A percentile compares a stretch with the other conserved stretches of the same genome.
phyloP scores from a whole-genome alignment of 2,329 filamentous ascomycete genomes.

The Harringtonia aguacate region DNA sequence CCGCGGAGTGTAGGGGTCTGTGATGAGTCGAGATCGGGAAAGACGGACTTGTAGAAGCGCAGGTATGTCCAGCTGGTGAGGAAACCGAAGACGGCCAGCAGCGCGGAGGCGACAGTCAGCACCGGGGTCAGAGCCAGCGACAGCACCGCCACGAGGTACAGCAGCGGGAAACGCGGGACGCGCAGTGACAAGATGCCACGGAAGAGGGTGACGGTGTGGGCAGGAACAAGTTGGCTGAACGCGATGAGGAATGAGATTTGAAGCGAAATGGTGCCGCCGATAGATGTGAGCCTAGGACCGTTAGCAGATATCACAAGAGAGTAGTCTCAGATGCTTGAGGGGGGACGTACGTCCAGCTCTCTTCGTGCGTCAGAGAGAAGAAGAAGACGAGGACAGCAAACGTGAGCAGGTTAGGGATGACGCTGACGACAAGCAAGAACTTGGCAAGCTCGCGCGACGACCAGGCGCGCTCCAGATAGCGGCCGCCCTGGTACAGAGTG shows the following conservation, averaged over 20 bases:
- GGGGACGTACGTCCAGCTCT: slow-evolving; percentile 57
- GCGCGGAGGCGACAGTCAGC: slow-evolving; percentile 60
- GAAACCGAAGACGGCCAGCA: slow-evolving; percentile 73
- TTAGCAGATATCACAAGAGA: neutral
- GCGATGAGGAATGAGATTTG: slow-evolving; percentile 92
- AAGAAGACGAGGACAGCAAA: slow-evolving; percentile 62
- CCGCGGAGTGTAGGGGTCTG: slow-evolving; percentile 60
- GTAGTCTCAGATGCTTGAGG: no score
- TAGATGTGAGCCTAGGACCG: slow-evolving; percentile 55
- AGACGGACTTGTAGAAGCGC: slow-evolving; percentile 79
- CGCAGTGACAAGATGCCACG: slow-evolving; percentile 80
- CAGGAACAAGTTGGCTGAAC: slow-evolving; percentile 94
- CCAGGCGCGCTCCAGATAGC: slow-evolving; percentile 95
- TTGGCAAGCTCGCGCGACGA: slow-evolving; percentile 85
- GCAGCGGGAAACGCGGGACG: slow-evolving; percentile 59
- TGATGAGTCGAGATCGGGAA: slow-evolving; percentile 53
- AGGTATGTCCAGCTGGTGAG: slow-evolving; percentile 90
- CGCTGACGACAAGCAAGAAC: slow-evolving; percentile 65
- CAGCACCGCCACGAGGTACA: slow-evolving; percentile 66
- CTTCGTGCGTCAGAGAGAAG: slow-evolving; percentile 54
- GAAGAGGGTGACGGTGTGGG: slow-evolving; percentile 92
- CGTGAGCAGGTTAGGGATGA: slow-evolving; percentile 71
- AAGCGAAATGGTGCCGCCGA: slow-evolving; percentile 79
- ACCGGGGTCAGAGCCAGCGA: slow-evolving; percentile 48
- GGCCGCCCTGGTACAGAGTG: slow-evolving; percentile 82